Conservation (phyloP, 2,329 filamentous ascomycete species). For the Neonectria ditissima region DNA sequence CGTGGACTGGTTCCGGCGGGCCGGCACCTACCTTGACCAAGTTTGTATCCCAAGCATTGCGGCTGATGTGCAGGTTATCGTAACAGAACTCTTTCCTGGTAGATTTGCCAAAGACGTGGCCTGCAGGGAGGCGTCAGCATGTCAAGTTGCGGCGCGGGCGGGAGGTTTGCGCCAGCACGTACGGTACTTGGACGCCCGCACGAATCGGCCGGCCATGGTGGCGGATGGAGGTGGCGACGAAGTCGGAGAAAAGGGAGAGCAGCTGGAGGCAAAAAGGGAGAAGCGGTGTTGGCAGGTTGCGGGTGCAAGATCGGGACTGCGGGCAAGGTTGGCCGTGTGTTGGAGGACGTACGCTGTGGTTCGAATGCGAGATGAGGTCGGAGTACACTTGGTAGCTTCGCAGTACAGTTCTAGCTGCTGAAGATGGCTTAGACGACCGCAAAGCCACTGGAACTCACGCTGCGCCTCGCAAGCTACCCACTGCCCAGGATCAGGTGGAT, state of each 20-base stretch:
- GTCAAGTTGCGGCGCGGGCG: constrained; percentile 37
- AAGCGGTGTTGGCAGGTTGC: constrained; percentile 13
- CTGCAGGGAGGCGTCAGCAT: constrained; percentile 61
- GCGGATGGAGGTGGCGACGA: constrained; percentile 34
- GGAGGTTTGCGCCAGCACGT: constrained; percentile 53
- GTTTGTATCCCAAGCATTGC: constrained; percentile 99
- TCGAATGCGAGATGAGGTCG: constrained; percentile 17
- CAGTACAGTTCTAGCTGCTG: constrained; percentile 13
- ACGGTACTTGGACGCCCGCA: constrained; percentile 78
- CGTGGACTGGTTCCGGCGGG: constrained; percentile 28
- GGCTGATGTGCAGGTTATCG: constrained; percentile 96
- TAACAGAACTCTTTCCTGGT: constrained; percentile 98
- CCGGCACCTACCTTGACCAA: constrained; percentile 82
- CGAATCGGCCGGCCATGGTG: constrained; percentile 73
- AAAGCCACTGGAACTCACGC: constrained; percentile 40
- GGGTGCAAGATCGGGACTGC: constrained; percentile 26
- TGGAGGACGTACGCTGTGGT: constrained; percentile 37
- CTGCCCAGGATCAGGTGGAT: constrained; percentile 30
- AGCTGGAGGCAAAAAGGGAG: constrained; percentile 14
- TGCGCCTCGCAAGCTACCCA: constrained; percentile 43
- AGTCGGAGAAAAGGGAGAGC: constrained; percentile 19
- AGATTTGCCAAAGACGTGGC: constrained; percentile 97
- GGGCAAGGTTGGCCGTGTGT: constrained; percentile 37
- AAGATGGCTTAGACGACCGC: constrained; percentile 15
- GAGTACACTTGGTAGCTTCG: constrained; percentile 19